Conservation (phyloP, 2,329 filamentous ascomycete species). For the Diplodia intermedia region DNA sequence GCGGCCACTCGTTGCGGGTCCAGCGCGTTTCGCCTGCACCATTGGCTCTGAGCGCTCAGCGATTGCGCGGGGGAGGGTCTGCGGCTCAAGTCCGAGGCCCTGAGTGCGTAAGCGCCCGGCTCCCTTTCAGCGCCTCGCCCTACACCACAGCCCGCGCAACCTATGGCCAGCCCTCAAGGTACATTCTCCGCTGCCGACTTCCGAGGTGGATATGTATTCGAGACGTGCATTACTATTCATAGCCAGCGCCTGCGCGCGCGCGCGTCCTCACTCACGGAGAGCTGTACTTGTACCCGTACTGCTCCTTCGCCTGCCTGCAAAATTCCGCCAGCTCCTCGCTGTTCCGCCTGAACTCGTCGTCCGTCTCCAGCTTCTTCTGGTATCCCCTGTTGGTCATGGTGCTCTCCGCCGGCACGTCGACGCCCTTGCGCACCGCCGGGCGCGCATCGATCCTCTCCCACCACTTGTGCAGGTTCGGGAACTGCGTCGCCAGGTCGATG, state of each 20-base stretch:
- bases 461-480: slow-evolving; percentile 55
- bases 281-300: slow-evolving; percentile 56
- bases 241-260: slow-evolving; percentile 3
- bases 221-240: slow-evolving; percentile 18
- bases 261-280: slow-evolving; percentile 33
- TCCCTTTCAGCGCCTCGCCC: slow-evolving; percentile 20
- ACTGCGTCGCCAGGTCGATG: slow-evolving; percentile 50
- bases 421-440: slow-evolving; percentile 52
- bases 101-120: slow-evolving; percentile 22
- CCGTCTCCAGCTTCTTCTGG: slow-evolving; percentile 50
- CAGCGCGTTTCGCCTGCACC: slow-evolving; percentile 14
- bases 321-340: slow-evolving; percentile 49
- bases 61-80: slow-evolving; percentile 20
- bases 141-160: slow-evolving; percentile 9
- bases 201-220: slow-evolving; percentile 1
- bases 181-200: slow-evolving; percentile 17
- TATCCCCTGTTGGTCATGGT: slow-evolving; percentile 53
- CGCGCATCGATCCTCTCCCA: slow-evolving; percentile 52
- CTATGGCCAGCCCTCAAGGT: neutral
- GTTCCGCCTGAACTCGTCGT: slow-evolving; percentile 57
- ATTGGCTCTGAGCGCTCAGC: slow-evolving; percentile 13
- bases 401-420: slow-evolving; percentile 47
- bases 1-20: slow-evolving; percentile 16
- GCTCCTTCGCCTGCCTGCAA: slow-evolving; percentile 52
- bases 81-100: slow-evolving; percentile 14